These are phyloP conservation scores for Metschnikowia baotianmanensis DNA, from an alignment of 805 yeast genomes.

Conservation along the genomic window DNA sequence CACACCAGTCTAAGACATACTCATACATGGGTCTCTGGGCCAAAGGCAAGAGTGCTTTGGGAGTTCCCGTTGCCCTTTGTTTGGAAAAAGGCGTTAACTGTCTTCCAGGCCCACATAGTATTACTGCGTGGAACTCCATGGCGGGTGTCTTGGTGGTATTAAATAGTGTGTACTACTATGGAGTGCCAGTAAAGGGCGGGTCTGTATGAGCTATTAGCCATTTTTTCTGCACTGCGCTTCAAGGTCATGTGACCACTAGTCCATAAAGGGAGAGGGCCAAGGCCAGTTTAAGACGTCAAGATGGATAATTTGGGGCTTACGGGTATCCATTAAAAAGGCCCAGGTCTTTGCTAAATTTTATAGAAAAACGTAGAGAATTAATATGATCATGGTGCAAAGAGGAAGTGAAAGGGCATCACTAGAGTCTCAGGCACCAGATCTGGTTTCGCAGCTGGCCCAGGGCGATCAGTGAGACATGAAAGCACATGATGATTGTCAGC, in stretches of 20 bases:
- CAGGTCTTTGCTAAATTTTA: too few relatives aligned
- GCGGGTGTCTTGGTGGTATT: not conserved
- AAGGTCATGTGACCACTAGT: not conserved
- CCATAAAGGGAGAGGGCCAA: not conserved
- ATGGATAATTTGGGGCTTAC: too few relatives aligned
- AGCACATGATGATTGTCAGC: not conserved
- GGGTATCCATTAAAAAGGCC: too few relatives aligned
- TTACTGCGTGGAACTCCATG: conserved; percentile 92
- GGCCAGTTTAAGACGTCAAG: too few relatives aligned
- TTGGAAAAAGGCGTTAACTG: conserved; percentile 70
- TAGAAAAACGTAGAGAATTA: too few relatives aligned
- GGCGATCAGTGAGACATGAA: too few relatives aligned
- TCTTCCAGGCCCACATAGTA: conserved; percentile 84
- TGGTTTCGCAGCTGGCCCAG: too few relatives aligned
- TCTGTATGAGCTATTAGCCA: not conserved
- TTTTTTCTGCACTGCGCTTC: not conserved
- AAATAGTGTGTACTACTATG: too few relatives aligned
- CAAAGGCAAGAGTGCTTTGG: conserved; percentile 86
- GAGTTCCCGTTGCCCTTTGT: conserved; percentile 57
- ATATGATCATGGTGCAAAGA: too few relatives aligned
- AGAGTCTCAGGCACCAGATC: too few relatives aligned
- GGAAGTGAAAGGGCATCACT: not conserved
- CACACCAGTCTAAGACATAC: conserved; percentile 92
- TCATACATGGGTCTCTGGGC: conserved; percentile 88
- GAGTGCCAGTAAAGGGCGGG: too few relatives aligned